Percentiles rank a stretch among this genome's conserved stretches.
phyloP scores from a whole-genome alignment of 345 rosid genomes.

The Eucalyptus dawsonii region DNA sequence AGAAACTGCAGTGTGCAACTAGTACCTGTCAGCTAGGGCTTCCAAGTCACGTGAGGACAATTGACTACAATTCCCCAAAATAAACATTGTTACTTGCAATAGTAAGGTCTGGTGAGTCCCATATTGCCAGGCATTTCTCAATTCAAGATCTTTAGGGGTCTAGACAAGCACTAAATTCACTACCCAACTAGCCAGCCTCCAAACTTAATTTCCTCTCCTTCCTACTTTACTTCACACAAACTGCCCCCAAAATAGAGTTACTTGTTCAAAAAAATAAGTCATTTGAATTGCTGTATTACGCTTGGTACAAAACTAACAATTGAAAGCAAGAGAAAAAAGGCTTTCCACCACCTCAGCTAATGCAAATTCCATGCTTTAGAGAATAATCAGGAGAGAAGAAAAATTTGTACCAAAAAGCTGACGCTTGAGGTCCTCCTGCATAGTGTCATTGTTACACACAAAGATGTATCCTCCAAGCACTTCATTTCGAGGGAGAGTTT shows the following conservation, averaged over 20 bases:
- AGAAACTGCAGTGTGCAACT: neutral
- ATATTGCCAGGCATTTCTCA: neutral
- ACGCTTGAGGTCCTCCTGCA: constrained; percentile 96
- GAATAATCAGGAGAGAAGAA: neutral
- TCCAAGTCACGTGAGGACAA: neutral
- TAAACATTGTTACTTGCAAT: neutral
- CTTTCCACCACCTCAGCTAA: neutral
- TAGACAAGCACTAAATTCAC: neutral
- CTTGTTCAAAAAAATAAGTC: neutral
- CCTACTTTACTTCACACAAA: neutral
- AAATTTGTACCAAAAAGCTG: constrained; percentile 68
- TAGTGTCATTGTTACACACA: constrained; percentile 97
- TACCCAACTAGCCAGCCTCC: neutral
- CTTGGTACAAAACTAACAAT: neutral
- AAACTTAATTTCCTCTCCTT: neutral
- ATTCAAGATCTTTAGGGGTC: neutral
- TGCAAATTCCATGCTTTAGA: neutral
- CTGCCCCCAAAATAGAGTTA: neutral
- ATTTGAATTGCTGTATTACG: neutral
- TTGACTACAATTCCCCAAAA: neutral
- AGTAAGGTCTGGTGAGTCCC: neutral
- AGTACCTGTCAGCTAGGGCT: neutral
- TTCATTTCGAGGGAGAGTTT: constrained; percentile 88
- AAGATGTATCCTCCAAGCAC: constrained; percentile 98
- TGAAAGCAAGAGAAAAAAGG: neutral